phyloP scores from a whole-genome alignment of 768 basidiomycete species.

The Rhodotorula sphaerocarpa region DNA sequence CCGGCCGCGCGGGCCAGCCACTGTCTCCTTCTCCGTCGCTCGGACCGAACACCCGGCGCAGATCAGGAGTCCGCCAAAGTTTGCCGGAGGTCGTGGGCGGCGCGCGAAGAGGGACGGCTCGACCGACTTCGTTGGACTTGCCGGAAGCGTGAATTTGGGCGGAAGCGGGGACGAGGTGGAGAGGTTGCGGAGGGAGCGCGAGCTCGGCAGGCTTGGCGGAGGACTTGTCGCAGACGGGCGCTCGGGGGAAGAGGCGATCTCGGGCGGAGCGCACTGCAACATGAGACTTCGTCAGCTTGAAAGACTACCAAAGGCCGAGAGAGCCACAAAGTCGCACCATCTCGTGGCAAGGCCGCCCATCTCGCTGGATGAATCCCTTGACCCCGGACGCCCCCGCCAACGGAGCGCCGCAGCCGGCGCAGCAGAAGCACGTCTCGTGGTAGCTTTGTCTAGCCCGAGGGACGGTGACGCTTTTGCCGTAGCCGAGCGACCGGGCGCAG shows the following conservation, averaged over 20 bases:
- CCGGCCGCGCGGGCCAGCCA: slow-evolving; percentile 5
- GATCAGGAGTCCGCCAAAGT: slow-evolving; percentile 26
- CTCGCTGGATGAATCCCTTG: slow-evolving; percentile 12
- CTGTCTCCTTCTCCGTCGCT: slow-evolving; percentile 27
- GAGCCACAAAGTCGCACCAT: neutral
- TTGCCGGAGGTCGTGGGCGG: slow-evolving; percentile 8
- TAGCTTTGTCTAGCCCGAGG: slow-evolving; percentile 15
- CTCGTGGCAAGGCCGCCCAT: slow-evolving; percentile 14
- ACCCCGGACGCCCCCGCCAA: neutral
- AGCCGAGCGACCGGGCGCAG: slow-evolving; percentile 2
- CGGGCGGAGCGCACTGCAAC: neutral
- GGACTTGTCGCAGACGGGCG: slow-evolving; percentile 2
- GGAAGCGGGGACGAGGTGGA: neutral
- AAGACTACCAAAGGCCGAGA: neutral
- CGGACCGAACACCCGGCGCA: slow-evolving; percentile 23
- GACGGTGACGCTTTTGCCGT: slow-evolving; percentile 9
- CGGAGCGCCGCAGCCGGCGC: neutral
- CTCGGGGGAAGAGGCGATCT: neutral
- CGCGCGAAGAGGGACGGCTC: slow-evolving; percentile 16
- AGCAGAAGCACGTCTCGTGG: slow-evolving; percentile 22
- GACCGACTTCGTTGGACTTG: neutral
- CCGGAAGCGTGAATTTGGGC: neutral
- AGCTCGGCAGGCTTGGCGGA: neutral
- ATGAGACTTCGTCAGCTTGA: neutral
- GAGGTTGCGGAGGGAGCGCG: neutral